Base-by-base conservation (phyloP, 768 basidiomycete species). In the Hypholoma fasciculare region DNA sequence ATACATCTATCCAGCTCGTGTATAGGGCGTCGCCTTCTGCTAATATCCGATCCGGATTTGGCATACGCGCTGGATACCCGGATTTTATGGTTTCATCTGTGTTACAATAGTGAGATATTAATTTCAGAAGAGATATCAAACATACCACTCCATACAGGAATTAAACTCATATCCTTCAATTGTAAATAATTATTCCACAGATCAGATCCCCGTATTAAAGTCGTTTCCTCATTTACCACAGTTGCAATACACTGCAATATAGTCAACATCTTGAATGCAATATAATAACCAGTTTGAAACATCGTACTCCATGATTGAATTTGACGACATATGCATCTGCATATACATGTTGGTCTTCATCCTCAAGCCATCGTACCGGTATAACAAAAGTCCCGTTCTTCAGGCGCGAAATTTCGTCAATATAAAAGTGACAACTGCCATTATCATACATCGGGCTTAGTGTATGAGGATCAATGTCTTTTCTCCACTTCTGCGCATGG, bases 1-100 rank as follows among this genome's bases (percentile, higher is more conserved):
- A 77, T 1, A 74, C 48, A 48, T 73, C 69, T 48, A 74, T 63
- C 19, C 69, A 69, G 30, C 67, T 71, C 7, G 62, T 67, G 47
- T 74, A 75, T 0, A 76, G 38, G 4, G 70, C 68, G 39, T 71
- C 63, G 0, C 71, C 72, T 9, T 66, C 54, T 23, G 72, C 74
- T 12, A 75, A 55, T 0, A 44, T 61, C 14, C 65, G 68, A 36
- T 70, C 65, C 1, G 72, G 71, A 54, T 75, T 75, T 1, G 74
- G 73, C 73, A 76, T 75, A 30, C 26, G 43, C 19, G 20, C 44
- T 7, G 59, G 43, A 57, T 49, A 19, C 13, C 56, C 59, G 3
- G 49, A 30, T 48, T 44, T 5, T 49, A 17, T 64, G 65, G 57
- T 70, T 68, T 13, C 65, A 67, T 67, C 72, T 71, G 16, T 20